These are phyloP conservation scores for Solanum ossicruentum DNA, from an alignment of 257 asterid genomes.

Conservation along the genomic window DNA sequence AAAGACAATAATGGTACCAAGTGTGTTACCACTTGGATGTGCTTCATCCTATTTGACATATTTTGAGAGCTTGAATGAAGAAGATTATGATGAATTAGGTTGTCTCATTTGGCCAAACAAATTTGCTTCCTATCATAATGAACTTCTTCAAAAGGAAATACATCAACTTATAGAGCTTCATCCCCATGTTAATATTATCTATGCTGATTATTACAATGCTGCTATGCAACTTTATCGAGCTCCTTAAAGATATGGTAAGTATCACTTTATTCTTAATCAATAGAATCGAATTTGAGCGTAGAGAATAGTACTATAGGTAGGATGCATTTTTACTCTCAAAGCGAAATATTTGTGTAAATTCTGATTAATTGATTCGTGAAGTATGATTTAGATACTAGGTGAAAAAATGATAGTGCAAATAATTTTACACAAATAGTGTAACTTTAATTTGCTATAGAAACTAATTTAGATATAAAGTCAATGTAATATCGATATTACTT, in stretches of 20 bases:
- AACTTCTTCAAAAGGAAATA: constrained; percentile 25
- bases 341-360: too few species aligned
- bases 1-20: constrained; percentile 33
- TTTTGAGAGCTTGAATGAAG: neutral
- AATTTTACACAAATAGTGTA: too few species aligned
- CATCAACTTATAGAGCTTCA: constrained; percentile 6
- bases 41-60: constrained; percentile 10
- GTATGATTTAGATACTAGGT: too few species aligned
- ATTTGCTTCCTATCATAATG: constrained; percentile 23
- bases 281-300: too few species aligned
- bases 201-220: constrained; percentile 40
- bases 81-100: constrained; percentile 29
- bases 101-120: constrained; percentile 42
- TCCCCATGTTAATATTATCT: constrained; percentile 28
- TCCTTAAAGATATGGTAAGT: neutral
- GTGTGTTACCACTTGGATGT: constrained; percentile 42
- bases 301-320: too few species aligned
- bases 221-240: constrained; percentile 13
- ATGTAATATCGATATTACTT: too few species aligned
- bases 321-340: too few species aligned
- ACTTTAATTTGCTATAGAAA: too few species aligned
- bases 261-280: neutral
- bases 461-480: too few species aligned
- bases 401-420: too few species aligned
- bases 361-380: too few species aligned